Evolutionary conservation across 1,284 basidiomycete genomes (phyloP).

Genomic region (Rhodofomes roseus): DNA sequence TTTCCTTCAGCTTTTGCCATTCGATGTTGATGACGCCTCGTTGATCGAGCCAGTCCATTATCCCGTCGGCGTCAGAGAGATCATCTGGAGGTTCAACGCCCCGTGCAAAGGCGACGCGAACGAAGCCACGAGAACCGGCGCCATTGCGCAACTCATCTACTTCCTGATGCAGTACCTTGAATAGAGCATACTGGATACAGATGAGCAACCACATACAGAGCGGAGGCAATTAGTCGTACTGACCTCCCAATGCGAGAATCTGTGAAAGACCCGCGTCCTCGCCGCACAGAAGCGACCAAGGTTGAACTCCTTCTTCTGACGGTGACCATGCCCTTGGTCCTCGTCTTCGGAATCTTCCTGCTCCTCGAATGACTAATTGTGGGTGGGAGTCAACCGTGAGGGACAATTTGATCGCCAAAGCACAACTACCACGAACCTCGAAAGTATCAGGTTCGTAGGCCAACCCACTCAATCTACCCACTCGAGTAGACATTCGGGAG

Average conservation of each 20-base stretch:
- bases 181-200: constrained; percentile 50
- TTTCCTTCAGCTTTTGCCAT: constrained; percentile 62
- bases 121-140: constrained; percentile 39
- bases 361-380: constrained; percentile 12
- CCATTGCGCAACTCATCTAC: constrained; percentile 45
- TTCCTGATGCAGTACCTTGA: constrained; percentile 50
- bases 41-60: constrained; percentile 81
- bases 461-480: constrained; percentile 53
- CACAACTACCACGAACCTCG: constrained; percentile 37
- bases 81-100: constrained; percentile 58
- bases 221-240: constrained; percentile 13
- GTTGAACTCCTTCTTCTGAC: constrained; percentile 36
- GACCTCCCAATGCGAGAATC: constrained; percentile 86
- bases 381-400: too few species aligned
- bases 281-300: constrained; percentile 75
- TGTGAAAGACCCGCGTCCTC: constrained; percentile 67
- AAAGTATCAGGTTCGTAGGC: constrained; percentile 61
- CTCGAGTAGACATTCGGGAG: constrained; percentile 57
- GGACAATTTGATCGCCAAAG: neutral
- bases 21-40: constrained; percentile 63
- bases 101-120: constrained; percentile 51
- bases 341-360: constrained; percentile 19
- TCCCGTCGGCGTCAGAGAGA: constrained; percentile 63
- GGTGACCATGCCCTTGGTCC: constrained; percentile 22
- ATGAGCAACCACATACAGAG: neutral